phyloP scores from a whole-genome alignment of 1,284 basidiomycete genomes.

The Austroboletus novae-zelandiae region DNA sequence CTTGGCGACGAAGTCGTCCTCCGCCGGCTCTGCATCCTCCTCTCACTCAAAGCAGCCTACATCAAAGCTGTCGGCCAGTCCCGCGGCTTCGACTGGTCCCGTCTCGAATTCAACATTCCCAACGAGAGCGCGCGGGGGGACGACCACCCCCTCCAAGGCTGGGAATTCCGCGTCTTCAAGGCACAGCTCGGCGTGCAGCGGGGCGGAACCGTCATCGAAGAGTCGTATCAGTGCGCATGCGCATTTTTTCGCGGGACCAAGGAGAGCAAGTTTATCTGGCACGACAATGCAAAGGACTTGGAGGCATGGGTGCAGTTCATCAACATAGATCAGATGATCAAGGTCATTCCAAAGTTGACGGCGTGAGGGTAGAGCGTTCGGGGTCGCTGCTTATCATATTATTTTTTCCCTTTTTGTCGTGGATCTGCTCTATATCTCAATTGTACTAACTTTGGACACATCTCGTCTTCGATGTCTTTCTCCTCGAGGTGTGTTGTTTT shows the following conservation, averaged over 20 bases:
- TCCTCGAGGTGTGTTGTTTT: no score
- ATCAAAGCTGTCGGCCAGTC: conserved; percentile 79
- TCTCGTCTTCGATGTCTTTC: no score
- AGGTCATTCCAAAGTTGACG: conserved; percentile 68
- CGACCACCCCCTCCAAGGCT: conserved; percentile 63
- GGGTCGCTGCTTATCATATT: background rate
- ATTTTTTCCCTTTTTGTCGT: background rate
- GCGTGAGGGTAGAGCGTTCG: conserved; percentile 38
- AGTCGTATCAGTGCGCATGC: conserved; percentile 69
- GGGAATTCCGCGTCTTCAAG: conserved; percentile 80
- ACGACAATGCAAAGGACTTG: conserved; percentile 55
- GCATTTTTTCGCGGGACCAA: conserved; percentile 70
- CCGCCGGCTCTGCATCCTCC: conserved; percentile 68
- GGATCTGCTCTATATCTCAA: background rate
- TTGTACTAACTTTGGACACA: background rate
- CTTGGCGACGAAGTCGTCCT: conserved; percentile 61
- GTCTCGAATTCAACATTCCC: conserved; percentile 75
- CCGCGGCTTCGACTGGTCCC: conserved; percentile 72
- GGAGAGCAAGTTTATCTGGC: conserved; percentile 66
- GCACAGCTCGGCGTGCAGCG: conserved; percentile 66
- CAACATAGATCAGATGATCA: conserved; percentile 75
- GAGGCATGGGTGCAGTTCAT: conserved; percentile 80
- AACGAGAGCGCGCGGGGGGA: conserved; percentile 60
- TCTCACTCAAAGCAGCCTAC: conserved; percentile 75
- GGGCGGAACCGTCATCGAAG: conserved; percentile 50